phyloP scores from a whole-genome alignment of 371 early-diverging fungal genomes.

The Apophysomyces trapeziformis region DNA sequence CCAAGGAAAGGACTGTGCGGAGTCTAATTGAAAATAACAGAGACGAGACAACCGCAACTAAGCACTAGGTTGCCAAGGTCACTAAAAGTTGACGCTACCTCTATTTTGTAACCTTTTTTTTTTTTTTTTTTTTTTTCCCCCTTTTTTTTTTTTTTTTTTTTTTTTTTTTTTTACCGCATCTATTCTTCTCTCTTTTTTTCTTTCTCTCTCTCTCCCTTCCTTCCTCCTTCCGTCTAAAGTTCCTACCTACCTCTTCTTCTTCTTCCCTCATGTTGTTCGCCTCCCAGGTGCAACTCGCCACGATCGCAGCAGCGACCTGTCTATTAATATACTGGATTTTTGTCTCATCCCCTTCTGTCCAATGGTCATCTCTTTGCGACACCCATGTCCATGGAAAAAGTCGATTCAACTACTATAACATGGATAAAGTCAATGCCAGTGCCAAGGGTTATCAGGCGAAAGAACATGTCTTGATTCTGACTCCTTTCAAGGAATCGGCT shows the following conservation, averaged over 20 bases:
- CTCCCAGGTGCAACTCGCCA: constrained; percentile 28
- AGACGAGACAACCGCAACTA: too few relatives aligned
- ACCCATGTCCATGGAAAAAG: constrained; percentile 14
- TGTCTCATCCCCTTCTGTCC: constrained; percentile 12
- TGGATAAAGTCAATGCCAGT: constrained; percentile 34
- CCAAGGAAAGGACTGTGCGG: too few relatives aligned
- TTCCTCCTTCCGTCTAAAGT: neutral
- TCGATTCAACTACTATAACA: constrained; percentile 32
- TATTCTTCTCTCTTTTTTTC: constrained; percentile 9
- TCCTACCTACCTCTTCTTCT: constrained; percentile 3
- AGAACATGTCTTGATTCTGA: constrained; percentile 61
- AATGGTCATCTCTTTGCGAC: constrained; percentile 24
- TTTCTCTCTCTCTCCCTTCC: constrained; percentile 9
- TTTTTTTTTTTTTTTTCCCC: neutral
- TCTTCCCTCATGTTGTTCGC: constrained; percentile 26
- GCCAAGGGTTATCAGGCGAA: constrained; percentile 17
- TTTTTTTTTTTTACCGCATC: too few relatives aligned
- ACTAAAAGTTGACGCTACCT: too few relatives aligned
- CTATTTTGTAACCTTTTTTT: too few relatives aligned
- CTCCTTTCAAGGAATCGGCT: constrained; percentile 70
- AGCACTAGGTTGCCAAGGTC: too few relatives aligned
- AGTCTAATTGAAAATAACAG: too few relatives aligned
- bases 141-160: neutral
- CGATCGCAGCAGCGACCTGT: constrained; percentile 25
- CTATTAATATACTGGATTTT: constrained; percentile 32